These are phyloP conservation scores for Pseudozyma flocculosa DNA, from an alignment of 1,284 basidiomycete species.

Conservation along the genomic window DNA sequence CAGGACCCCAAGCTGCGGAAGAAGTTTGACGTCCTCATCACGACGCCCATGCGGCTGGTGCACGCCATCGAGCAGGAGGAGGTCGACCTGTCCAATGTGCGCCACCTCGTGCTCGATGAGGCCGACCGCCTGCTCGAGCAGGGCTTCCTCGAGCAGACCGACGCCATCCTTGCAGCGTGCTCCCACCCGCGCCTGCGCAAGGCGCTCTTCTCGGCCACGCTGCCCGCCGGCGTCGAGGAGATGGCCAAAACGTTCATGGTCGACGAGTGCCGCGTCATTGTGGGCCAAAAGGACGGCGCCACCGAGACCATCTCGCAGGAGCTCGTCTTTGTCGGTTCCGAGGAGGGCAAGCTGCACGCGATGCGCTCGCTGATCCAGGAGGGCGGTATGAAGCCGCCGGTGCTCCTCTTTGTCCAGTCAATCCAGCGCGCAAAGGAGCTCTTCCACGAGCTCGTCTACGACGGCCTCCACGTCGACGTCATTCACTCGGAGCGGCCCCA, in stretches of 20 bases:
- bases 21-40: constrained; percentile 51
- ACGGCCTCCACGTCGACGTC: constrained; percentile 83
- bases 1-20: constrained; percentile 28
- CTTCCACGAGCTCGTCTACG: constrained; percentile 79
- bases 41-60: constrained; percentile 53
- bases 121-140: constrained; percentile 69
- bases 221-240: constrained; percentile 84
- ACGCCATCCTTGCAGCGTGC: constrained; percentile 84
- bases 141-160: constrained; percentile 84
- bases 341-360: constrained; percentile 86
- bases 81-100: constrained; percentile 44
- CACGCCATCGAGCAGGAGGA: constrained; percentile 51
- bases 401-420: constrained; percentile 89
- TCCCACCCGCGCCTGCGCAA: constrained; percentile 74
- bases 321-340: constrained; percentile 86
- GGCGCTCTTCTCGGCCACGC: constrained; percentile 88
- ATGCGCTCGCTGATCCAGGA: constrained; percentile 72
- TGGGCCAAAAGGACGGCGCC: constrained; percentile 71
- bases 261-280: constrained; percentile 51
- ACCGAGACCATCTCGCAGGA: constrained; percentile 77
- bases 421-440: constrained; percentile 88
- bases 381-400: constrained; percentile 81
- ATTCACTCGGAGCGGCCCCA: constrained; percentile 85
- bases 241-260: constrained; percentile 78
- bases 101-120: constrained; percentile 50